phyloP scores from a whole-genome alignment of 345 rosid species.

The Salix arbutifolia region DNA sequence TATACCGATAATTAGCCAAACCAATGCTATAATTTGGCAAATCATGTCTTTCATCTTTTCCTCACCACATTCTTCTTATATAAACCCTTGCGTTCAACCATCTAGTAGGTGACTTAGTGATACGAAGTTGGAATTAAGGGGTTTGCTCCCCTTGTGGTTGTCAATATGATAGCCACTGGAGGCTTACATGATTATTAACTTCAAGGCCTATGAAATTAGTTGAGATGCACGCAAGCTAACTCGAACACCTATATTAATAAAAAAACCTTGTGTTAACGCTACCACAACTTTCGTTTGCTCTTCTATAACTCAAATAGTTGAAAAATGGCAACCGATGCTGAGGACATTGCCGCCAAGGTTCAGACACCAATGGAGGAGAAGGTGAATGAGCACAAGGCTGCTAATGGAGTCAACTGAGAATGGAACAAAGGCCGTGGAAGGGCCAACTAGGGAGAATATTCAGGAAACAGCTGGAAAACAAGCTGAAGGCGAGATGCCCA shows the following conservation, averaged over 20 bases:
- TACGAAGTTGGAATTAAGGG: too few relatives aligned
- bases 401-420: conserved; percentile 11
- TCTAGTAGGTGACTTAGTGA: too few relatives aligned
- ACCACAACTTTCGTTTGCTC: too few relatives aligned
- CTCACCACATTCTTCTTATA: conserved; percentile 6
- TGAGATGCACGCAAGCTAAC: too few relatives aligned
- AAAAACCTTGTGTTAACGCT: too few relatives aligned
- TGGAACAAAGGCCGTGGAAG: conserved; percentile 6
- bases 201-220: too few relatives aligned
- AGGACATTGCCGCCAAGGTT: conserved; percentile 8
- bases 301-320: too few relatives aligned
- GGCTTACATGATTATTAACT: too few relatives aligned
- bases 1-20: neutral
- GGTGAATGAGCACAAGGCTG: neutral
- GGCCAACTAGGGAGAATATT: conserved; percentile 8
- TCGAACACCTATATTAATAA: too few relatives aligned
- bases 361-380: conserved; percentile 11
- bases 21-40: neutral
- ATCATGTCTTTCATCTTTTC: conserved; percentile 10
- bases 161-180: fast-evolving
- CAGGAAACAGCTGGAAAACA: conserved; percentile 7
- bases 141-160: too few relatives aligned
- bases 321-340: too few relatives aligned
- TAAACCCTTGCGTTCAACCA: neutral
- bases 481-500: neutral